Percentiles rank a stretch among this genome's conserved stretches.
Evolutionary conservation across 179 eudicot genomes (phyloP).

Genomic region (Gypsophila paniculata): DNA sequence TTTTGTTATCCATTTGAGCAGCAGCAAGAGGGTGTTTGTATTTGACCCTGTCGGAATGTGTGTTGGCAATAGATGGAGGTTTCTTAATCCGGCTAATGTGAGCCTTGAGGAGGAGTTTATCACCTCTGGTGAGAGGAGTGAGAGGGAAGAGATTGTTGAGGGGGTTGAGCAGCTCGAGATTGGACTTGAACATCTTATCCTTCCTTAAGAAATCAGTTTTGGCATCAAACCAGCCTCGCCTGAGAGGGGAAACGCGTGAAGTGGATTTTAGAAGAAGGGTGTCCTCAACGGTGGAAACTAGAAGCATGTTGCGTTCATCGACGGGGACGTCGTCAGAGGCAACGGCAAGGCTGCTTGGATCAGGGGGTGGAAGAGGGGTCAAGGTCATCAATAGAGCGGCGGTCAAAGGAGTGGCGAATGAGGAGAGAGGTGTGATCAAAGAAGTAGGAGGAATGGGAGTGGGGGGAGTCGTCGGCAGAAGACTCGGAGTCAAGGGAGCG

Average conservation of each 20-base stretch:
- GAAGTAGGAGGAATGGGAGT: constrained; percentile 48
- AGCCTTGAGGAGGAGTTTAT: constrained; percentile 50
- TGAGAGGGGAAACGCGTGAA: constrained; percentile 42
- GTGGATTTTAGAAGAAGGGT: constrained; percentile 58
- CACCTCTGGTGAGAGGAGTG: constrained; percentile 61
- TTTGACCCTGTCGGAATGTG: too few species aligned
- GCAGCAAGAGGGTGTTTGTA: too few species aligned
- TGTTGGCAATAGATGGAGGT: too few species aligned
- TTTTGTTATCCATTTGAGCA: constrained; percentile 20
- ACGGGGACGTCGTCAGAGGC: constrained; percentile 80
- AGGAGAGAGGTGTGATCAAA: constrained; percentile 56
- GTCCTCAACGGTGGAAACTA: constrained; percentile 72
- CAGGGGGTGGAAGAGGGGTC: constrained; percentile 36
- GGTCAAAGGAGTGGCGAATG: constrained; percentile 61
- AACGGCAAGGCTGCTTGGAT: constrained; percentile 41
- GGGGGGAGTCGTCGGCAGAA: constrained; percentile 20
- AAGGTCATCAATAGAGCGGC: constrained; percentile 63
- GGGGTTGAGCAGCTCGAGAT: constrained; percentile 68
- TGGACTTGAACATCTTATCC: constrained; percentile 77
- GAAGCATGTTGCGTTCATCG: too few species aligned
- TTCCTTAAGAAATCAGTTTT: constrained; percentile 79
- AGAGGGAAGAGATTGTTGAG: constrained; percentile 48
- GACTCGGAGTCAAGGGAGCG: constrained; percentile 26
- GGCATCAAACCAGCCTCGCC: constrained; percentile 92
- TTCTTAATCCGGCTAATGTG: constrained; percentile 45